Evolutionary conservation across 352 stramenopile species (phyloP), one percentile per base, ranked within the genome.

Genomic region (Plasmopara muralis): DNA sequence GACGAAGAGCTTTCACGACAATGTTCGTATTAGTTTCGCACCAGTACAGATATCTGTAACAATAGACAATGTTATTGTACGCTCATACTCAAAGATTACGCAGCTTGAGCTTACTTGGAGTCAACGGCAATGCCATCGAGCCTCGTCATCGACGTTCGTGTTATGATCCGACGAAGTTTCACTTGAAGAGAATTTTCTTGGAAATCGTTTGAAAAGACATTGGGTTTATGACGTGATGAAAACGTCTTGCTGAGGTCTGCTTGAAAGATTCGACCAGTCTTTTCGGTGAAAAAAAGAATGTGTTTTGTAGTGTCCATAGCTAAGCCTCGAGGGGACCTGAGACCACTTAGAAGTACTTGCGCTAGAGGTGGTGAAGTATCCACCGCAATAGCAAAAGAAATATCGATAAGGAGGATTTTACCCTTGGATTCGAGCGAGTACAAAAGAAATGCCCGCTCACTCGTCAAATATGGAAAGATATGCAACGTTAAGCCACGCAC

Each of bases 201-300:
- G 0, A 20, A 35, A 31, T 68, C 48, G 16, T 58, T 50, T 1
- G 38, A 44, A 8, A 66, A 30, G 9, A n/a, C 18, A 12, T 53
- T 49, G 4, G n/a, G 14, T 53, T 48, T 41, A 38, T 55, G 34
- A 45, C 45, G 47, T 2, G 20, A 37, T 35, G 43, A 33, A 40
- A 60, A 46, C 7, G 18, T n/a, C 9, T 55, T 35, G 13, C 35
- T 33, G 31, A 66, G 30, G 18, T 28, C 47, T 2, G 54, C 39
- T 29, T 70, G 46, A 47, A 73, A 83, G 47, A 87, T 72, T 1
- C 77, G 66, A 3, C 74, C 77, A 9, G 76, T 89, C 41, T 87
- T 87, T 60, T 87, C 76, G 0, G 79, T 81, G n/a, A 81, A 85
- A 60, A 76, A 89, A 2, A 89, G 47, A 4, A 52, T 72, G 14